Conservation (phyloP, 129 eudicot genomes). For the Silybum marianum region DNA sequence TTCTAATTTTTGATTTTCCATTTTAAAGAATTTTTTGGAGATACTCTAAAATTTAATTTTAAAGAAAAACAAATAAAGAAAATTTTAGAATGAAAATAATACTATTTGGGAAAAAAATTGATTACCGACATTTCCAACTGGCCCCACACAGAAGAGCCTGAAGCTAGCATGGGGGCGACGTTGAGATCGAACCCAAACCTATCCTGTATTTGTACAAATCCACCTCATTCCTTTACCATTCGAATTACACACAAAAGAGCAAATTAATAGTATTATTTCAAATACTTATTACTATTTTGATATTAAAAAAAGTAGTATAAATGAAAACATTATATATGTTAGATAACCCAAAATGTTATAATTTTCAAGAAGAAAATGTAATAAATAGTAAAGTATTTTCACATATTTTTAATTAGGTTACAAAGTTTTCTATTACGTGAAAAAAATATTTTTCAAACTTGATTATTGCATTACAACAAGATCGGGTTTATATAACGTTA, state of each 20-base stretch:
- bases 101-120: neutral
- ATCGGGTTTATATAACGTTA: neutral
- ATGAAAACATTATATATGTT: neutral
- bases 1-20: neutral
- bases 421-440: neutral
- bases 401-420: neutral
- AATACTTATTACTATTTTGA: neutral
- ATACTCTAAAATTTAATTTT: neutral
- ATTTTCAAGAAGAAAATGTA: neutral
- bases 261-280: neutral
- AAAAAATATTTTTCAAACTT: neutral
- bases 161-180: too few species aligned
- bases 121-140: too few species aligned
- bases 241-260: neutral
- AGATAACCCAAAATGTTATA: neutral
- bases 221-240: too few species aligned
- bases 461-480: neutral
- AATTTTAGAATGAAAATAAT: neutral
- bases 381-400: neutral
- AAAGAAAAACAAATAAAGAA: neutral
- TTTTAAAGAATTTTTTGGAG: neutral
- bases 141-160: too few species aligned
- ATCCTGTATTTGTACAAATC: too few species aligned
- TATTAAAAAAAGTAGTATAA: too few species aligned
- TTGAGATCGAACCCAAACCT: too few species aligned